phyloP scores from a whole-genome alignment of 2,329 filamentous ascomycete species.

The Trichoderma asperellum region DNA sequence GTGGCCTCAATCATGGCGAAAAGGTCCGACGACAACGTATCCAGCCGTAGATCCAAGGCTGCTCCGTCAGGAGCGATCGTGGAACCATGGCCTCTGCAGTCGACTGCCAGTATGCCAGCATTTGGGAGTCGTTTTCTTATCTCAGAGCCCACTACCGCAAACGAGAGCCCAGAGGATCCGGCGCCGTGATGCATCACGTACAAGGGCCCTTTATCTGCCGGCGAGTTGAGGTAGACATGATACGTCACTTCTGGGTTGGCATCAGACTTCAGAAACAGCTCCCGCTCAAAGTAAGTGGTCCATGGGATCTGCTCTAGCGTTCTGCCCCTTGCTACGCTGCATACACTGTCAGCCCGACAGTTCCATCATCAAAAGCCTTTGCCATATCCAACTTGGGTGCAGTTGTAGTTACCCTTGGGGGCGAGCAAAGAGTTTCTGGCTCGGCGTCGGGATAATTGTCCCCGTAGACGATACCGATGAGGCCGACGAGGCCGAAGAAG shows the following conservation, averaged over 20 bases:
- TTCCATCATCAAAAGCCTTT: not conserved
- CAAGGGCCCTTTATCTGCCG: slow-evolving; percentile 73
- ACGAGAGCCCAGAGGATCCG: slow-evolving; percentile 90
- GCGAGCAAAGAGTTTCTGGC: slow-evolving; percentile 72
- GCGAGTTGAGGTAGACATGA: slow-evolving; percentile 88
- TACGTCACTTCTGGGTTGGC: slow-evolving; percentile 60
- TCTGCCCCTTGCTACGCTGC: slow-evolving; percentile 55
- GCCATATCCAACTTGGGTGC: not conserved
- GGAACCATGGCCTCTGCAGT: slow-evolving; percentile 84
- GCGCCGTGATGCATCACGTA: slow-evolving; percentile 96
- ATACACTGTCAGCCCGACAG: slow-evolving; percentile 35
- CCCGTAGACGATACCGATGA: slow-evolving; percentile 91
- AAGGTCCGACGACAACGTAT: slow-evolving; percentile 74
- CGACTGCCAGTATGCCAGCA: slow-evolving; percentile 81
- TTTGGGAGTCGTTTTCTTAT: slow-evolving; percentile 76
- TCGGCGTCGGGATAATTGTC: slow-evolving; percentile 81
- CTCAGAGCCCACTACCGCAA: slow-evolving; percentile 78
- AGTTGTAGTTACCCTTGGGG: slow-evolving; percentile 62
- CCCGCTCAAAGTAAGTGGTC: slow-evolving; percentile 89
- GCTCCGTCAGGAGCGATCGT: slow-evolving; percentile 55
- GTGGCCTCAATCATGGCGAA: slow-evolving; percentile 70
- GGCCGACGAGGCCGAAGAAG: slow-evolving; percentile 84
- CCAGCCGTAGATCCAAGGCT: slow-evolving; percentile 68
- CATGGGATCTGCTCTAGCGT: slow-evolving; percentile 73
- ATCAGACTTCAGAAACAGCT: slow-evolving; percentile 70